These are phyloP conservation scores for Mycosphaerella sp. DNA, from an alignment of 2,329 filamentous ascomycete genomes.

Conservation along the genomic window DNA sequence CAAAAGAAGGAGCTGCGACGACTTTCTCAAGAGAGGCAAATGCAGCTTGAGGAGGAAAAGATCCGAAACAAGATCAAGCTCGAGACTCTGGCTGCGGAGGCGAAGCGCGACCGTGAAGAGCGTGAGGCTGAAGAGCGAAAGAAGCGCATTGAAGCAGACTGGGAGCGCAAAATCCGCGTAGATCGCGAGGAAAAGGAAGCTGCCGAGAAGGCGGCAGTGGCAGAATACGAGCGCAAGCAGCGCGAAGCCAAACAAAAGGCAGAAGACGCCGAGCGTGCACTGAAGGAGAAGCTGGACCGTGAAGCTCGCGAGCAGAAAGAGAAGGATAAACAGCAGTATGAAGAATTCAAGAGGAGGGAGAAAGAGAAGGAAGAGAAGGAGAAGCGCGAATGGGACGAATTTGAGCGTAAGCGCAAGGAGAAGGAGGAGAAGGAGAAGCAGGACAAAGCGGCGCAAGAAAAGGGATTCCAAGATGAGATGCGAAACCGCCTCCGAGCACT, in stretches of 20 bases:
- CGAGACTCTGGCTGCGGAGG: slow-evolving; percentile 31
- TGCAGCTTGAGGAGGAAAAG: slow-evolving; percentile 36
- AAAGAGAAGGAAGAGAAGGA: slow-evolving; percentile 36
- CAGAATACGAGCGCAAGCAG: slow-evolving; percentile 37
- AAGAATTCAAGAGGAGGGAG: slow-evolving; percentile 23
- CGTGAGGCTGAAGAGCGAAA: slow-evolving; percentile 33
- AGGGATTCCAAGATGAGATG: slow-evolving; percentile 42
- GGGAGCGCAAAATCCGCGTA: slow-evolving; percentile 36
- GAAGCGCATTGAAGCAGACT: slow-evolving; percentile 36
- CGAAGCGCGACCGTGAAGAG: slow-evolving; percentile 34
- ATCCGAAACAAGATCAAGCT: slow-evolving; percentile 27
- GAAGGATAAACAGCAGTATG: slow-evolving; percentile 33
- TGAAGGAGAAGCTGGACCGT: slow-evolving; percentile 35
- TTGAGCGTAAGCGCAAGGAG: slow-evolving; percentile 66
- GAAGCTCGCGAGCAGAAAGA: slow-evolving; percentile 35
- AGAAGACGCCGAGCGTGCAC: slow-evolving; percentile 37
- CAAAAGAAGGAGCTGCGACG: slow-evolving; percentile 33
- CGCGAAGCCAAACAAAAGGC: slow-evolving; percentile 32
- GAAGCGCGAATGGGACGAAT: slow-evolving; percentile 37
- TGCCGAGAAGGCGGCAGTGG: slow-evolving; percentile 31
- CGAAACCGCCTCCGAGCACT: slow-evolving; percentile 39
- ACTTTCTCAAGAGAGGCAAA: slow-evolving; percentile 31
- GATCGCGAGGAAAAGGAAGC: slow-evolving; percentile 34
- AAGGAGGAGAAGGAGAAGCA: slow-evolving; percentile 38
- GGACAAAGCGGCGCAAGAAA: slow-evolving; percentile 30